Base-by-base conservation (phyloP, 192 early-diverging fungal species). In the Radiomyces spectabilis region DNA sequence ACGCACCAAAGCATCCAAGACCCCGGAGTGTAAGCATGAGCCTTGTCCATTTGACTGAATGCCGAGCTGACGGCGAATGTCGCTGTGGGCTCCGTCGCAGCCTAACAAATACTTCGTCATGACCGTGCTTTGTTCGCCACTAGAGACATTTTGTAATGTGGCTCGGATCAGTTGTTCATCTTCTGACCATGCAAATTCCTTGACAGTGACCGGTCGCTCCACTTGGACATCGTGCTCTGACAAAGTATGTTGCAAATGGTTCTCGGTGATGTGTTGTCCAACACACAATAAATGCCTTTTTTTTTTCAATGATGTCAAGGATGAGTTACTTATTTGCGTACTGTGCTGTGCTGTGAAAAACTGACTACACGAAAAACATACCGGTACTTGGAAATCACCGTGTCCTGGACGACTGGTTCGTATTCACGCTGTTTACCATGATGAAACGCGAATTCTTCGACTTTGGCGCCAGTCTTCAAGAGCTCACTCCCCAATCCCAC, bases 71-170 rank as follows among this genome's bases (percentile, higher is more conserved):
- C 48, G n/a, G 4, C 59, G 51, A 9, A 67, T 67, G n/a, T 48
- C 49, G 26, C 60, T 67, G 25, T 67, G 65, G 22, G 59, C 65
- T 42, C 65, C 65, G 45, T 67, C 65, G 42, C 65, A 67, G 4
- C 65, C 65, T 18, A 67, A 47, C n/a, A 67, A 19, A 25, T 67
- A 67, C 24, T 65, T 65, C 29, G 47, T 53, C 19, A 53, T 35
- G 2, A 65, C 56, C 13, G 10, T 12, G 15, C 59, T 56, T 16
- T 8, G n/a, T 10, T 25, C 41, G 1, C 31, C 32, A 12, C 45
- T 45, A 21, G 38, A 38, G 6, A 65, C 15, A 27, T 59, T 50
- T 35, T 47, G 35, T n/a, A 65, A 49, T 1, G 41, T 65, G 15
- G 56, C 35, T 16, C 33, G 51, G 15, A 65, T 33, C 12, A 51